Evolutionary conservation across 768 basidiomycete species (phyloP).

Genomic region (Auriscalpium microsporum): DNA sequence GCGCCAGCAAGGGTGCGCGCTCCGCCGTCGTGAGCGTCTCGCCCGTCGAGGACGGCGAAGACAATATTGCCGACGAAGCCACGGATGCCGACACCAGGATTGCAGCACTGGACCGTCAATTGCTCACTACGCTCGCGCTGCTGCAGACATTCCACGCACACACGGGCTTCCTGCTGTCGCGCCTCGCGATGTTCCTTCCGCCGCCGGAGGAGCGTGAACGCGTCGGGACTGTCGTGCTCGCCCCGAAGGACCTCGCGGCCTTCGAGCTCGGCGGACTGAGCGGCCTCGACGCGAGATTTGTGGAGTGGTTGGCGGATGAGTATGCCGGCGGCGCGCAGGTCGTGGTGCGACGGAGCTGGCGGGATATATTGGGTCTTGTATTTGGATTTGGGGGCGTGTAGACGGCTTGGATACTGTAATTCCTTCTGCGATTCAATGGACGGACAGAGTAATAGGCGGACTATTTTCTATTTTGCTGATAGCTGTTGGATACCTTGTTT

Average conservation of each 20-base stretch:
- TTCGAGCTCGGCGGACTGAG: conserved; percentile 75
- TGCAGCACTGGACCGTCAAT: conserved; percentile 23
- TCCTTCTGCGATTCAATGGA: no score
- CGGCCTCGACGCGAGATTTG: conserved; percentile 57
- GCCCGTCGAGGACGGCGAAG: conserved; percentile 16
- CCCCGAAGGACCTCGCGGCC: conserved; percentile 53
- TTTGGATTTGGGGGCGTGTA: conserved; percentile 28
- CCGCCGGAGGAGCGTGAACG: not conserved
- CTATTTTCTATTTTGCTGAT: no score
- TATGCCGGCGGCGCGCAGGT: conserved; percentile 38
- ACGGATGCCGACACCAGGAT: conserved; percentile 44
- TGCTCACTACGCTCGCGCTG: conserved; percentile 39
- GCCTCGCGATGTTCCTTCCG: conserved; percentile 24
- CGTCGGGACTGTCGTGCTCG: conserved; percentile 31
- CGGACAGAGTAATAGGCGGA: no score
- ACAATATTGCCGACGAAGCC: conserved; percentile 39
- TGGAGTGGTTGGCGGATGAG: conserved; percentile 70
- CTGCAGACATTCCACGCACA: conserved; percentile 61
- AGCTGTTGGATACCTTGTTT: no score
- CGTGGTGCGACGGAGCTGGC: conserved; percentile 38
- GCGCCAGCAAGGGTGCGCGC: conserved; percentile 1
- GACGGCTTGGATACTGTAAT: no score
- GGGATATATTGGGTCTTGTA: conserved; percentile 35
- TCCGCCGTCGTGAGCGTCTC: conserved; percentile 9
- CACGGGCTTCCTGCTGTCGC: conserved; percentile 48